Percentiles rank a stretch among this genome's conserved stretches.
Conservation (phyloP, 495 filamentous ascomycete genomes). For the Pyrenopolyporus hunteri region DNA sequence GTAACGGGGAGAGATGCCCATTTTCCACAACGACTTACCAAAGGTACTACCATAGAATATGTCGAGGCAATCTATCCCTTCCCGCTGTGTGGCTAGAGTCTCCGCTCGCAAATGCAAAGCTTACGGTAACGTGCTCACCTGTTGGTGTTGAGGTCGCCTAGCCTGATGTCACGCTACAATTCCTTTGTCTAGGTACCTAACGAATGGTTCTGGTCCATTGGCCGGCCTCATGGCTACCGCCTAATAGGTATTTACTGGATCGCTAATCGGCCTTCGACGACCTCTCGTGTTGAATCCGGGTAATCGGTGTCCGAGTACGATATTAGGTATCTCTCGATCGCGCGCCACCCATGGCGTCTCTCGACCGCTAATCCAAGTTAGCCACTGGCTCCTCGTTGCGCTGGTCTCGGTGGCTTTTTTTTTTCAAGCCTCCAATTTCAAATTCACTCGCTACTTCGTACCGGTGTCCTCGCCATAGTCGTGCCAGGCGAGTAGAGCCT, state of each 20-base stretch:
- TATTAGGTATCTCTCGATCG: constrained; percentile 14
- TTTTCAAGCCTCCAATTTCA: not conserved
- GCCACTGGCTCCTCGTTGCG: not conserved
- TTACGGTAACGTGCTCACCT: not conserved
- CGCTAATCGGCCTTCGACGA: not conserved
- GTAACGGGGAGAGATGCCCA: not conserved
- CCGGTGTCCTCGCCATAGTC: not conserved
- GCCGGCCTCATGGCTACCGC: not conserved
- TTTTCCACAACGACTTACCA: not conserved
- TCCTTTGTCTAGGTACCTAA: not conserved
- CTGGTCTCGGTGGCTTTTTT: not conserved
- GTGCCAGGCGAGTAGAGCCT: not conserved
- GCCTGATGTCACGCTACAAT: constrained; percentile 1
- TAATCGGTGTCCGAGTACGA: constrained; percentile 24
- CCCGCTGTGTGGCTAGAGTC: not conserved
- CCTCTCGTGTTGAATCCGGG: constrained; percentile 18
- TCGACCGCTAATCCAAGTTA: not conserved
- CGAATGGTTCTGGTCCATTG: no score
- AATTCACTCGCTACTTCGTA: not conserved
- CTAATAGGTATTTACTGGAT: constrained; percentile 10
- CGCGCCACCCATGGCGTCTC: not conserved
- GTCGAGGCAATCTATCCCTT: not conserved
- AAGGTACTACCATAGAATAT: not conserved
- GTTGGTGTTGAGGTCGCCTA: not conserved
- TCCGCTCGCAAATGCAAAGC: not conserved